Base-by-base conservation (phyloP, 2,329 filamentous ascomycete species). In the Volutella citrinella region DNA sequence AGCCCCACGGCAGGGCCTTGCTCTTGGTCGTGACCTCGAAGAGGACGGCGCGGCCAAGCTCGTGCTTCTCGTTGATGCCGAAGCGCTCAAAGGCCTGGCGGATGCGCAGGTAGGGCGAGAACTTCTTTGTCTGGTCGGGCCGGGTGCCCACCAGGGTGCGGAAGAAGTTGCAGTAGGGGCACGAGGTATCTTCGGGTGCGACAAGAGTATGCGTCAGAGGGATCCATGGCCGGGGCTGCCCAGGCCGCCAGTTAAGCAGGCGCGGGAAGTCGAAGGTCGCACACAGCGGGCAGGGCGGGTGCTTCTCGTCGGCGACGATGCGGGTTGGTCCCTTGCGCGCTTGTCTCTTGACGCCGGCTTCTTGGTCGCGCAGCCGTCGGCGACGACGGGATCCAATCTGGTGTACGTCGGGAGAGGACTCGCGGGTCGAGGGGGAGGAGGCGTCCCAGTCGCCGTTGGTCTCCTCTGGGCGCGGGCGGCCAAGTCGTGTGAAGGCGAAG, bases 91-190 rank as follows among this genome's bases (percentile, higher is more conserved):
- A 64, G 4, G 60, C 61, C 28, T 56, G 52, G 15, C 61, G 54
- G 26, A 64, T 63, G 35, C 61, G 59, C 34, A 64, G 36, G 35
- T 64, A 64, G 2, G 61, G 61, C 8, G 60, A 60, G 28, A 61
- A 64, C 30, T 58, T 64, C 42, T 54, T 53, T 7, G 49, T 54
- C 37, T 38, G 38, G 13, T 60, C 54, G 11, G 50, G 46, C 13
- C 41, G 46, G 8, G 48, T 46, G 12, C 54, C 57, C 14, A 64
- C 52, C 43, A 64, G 42, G 30, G 59, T 54, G 27, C 59, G 52
- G 37, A 64, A 63, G 43, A 64, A 64, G 35, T 55, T 51, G 42
- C 61, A 64, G 43, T 60, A 64, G n/a, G 61, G 61, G 31, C 61
- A 64, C 5, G 41, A 37, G 12, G 55, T 54, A 8, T 48, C 37